phyloP scores from a whole-genome alignment of 176 grass and related monocot genomes.

The Oryza officinalis region DNA sequence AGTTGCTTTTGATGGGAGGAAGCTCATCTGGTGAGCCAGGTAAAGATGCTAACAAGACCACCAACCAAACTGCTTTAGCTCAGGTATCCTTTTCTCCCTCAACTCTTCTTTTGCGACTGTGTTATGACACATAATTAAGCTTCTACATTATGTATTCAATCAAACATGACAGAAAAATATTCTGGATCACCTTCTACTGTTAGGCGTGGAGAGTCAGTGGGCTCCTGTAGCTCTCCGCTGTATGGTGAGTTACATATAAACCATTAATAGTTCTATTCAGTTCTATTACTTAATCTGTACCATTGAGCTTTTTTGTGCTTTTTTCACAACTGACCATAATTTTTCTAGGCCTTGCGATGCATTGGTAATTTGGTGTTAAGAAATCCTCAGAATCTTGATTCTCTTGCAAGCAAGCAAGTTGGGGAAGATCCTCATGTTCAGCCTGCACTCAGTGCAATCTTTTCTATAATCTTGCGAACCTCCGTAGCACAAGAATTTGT shows the following conservation, averaged over 20 bases:
- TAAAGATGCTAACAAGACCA: conserved; percentile 80
- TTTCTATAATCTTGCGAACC: conserved; percentile 76
- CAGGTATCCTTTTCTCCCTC: conserved; percentile 55
- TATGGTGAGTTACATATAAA: conserved; percentile 57
- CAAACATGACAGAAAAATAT: conserved; percentile 79
- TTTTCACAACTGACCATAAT: conserved; percentile 18
- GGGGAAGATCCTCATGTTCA: conserved; percentile 95
- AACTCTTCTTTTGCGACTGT: conserved; percentile 2
- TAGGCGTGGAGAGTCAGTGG: conserved; percentile 96
- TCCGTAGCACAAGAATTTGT: conserved; percentile 83
- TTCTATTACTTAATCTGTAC: conserved; percentile 7
- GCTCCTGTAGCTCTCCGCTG: conserved; percentile 86
- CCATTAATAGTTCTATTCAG: conserved; percentile 8
- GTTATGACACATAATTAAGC: conserved; percentile 24
- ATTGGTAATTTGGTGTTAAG: conserved; percentile 85
- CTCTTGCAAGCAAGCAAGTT: conserved; percentile 77
- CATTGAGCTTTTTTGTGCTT: conserved; percentile 10
- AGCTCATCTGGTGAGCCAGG: conserved; percentile 50
- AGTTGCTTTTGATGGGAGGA: conserved; percentile 81
- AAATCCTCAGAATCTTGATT: conserved; percentile 88
- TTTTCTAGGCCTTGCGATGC: conserved; percentile 82
- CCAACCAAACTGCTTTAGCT: conserved; percentile 92
- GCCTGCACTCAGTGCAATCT: conserved; percentile 83
- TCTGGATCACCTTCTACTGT: conserved; percentile 86
- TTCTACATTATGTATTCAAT: conserved; percentile 38